These are phyloP conservation scores for Coniferiporia sulphurascens DNA, from an alignment of 1,284 basidiomycete species.

Conservation along the genomic window DNA sequence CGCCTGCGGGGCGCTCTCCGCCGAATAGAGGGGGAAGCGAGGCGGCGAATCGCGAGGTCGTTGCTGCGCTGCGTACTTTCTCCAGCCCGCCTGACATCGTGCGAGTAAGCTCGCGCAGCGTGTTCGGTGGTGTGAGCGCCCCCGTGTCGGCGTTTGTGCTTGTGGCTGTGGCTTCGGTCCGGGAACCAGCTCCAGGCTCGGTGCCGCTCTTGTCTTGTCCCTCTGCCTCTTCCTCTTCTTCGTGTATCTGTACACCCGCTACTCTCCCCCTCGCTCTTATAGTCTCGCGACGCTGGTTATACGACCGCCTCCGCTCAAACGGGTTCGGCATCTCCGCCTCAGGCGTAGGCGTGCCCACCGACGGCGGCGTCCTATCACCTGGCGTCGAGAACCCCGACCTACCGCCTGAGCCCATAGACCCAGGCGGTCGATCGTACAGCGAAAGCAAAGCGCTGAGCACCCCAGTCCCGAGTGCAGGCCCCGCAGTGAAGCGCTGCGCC, in stretches of 20 bases:
- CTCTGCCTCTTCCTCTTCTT: background rate
- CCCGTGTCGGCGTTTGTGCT: background rate
- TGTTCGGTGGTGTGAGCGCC: background rate
- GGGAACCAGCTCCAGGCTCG: background rate
- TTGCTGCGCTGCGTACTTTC: too few relatives aligned
- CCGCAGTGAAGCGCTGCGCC: background rate
- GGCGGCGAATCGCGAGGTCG: background rate
- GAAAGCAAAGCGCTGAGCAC: constrained; percentile 14
- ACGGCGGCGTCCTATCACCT: constrained; percentile 7
- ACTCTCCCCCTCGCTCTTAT: too few relatives aligned
- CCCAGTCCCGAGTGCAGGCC: constrained; percentile 9
- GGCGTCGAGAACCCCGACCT: constrained; percentile 7
- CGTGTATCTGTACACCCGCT: background rate
- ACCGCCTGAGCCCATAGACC: background rate
- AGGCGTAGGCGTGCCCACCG: background rate
- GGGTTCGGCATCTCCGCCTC: background rate
- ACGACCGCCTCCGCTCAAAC: background rate
- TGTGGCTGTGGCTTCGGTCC: background rate
- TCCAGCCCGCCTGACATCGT: constrained; percentile 5
- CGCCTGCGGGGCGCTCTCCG: constrained; percentile 38
- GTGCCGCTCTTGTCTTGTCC: background rate
- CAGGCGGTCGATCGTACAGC: constrained; percentile 10
- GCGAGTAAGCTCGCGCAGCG: background rate
- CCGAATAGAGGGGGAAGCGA: background rate
- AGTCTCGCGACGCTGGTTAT: background rate